Percentiles rank a stretch among this genome's conserved stretches.
Evolutionary conservation across 2,329 filamentous ascomycete genomes (phyloP).

Genomic region (Monilinia vaccinii-corymbosi): DNA sequence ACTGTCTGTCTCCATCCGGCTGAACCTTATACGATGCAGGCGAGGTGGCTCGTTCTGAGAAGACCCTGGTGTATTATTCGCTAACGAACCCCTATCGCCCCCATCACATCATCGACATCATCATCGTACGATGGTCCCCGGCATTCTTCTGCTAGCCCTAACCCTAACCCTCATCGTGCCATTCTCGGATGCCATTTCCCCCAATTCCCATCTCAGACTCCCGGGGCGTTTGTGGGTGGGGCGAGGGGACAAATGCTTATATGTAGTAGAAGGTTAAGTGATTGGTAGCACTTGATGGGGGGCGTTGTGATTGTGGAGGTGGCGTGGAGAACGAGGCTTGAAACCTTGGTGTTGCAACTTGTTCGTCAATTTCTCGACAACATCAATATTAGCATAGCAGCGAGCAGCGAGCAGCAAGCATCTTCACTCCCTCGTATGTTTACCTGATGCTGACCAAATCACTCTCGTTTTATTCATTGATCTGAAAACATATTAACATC

Average conservation of each 20-base stretch:
- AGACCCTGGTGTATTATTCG: too few species aligned
- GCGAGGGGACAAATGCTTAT: too few species aligned
- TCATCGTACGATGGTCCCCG: constrained; percentile 1
- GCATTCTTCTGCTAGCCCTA: too few species aligned
- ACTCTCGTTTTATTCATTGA: neutral
- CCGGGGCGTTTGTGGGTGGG: too few species aligned
- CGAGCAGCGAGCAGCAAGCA: too few species aligned
- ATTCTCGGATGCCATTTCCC: neutral
- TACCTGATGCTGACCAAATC: neutral
- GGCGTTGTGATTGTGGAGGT: neutral
- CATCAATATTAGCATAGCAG: neutral
- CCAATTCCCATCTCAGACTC: too few species aligned
- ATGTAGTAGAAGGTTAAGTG: too few species aligned
- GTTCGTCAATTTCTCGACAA: neutral
- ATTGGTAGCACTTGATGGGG: too few species aligned
- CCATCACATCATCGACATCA: neutral
- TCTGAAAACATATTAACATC: neutral
- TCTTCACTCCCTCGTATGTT: neutral
- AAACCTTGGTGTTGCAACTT: neutral
- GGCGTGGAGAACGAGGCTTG: neutral
- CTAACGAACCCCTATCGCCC: too few species aligned
- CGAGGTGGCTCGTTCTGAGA: too few species aligned
- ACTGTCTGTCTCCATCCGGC: too few species aligned
- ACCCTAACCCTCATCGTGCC: neutral
- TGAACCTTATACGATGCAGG: too few species aligned